Percentiles rank a stretch among this genome's conserved stretches.
Evolutionary conservation across 805 yeast species (phyloP).

Genomic region (Lachancea kluyveri): DNA sequence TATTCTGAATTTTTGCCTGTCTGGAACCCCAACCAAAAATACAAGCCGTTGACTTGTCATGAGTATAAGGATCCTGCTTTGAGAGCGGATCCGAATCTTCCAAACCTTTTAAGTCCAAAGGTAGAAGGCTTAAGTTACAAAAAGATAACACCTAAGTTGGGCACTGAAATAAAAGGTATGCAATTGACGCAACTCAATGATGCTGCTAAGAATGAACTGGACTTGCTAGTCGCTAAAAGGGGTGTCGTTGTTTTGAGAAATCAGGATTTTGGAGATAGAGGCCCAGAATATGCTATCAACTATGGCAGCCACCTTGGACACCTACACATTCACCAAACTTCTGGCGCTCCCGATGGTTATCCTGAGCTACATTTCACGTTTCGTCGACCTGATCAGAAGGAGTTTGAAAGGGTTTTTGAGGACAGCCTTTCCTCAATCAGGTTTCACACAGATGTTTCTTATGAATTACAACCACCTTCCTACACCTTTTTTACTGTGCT

Average conservation of each 20-base stretch:
- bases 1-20: conserved; percentile 28
- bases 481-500: conserved; percentile 60
- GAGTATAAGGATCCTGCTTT: conserved; percentile 17
- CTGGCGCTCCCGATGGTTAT: conserved; percentile 56
- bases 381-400: conserved; percentile 37
- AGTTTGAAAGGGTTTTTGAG: conserved; percentile 25
- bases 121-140: conserved; percentile 22
- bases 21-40: conserved; percentile 22
- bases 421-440: conserved; percentile 20
- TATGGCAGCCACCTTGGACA: conserved; percentile 64
- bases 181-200: conserved; percentile 50
- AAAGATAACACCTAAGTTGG: conserved; percentile 63
- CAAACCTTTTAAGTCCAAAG: conserved; percentile 20
- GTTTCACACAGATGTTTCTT: conserved; percentile 75
- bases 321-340: conserved; percentile 66
- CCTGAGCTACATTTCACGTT: conserved; percentile 61
- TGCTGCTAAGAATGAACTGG: conserved; percentile 61
- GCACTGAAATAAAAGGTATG: conserved; percentile 55
- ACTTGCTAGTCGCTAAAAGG: conserved; percentile 59
- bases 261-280: conserved; percentile 56
- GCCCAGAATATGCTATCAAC: conserved; percentile 42
- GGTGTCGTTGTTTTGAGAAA: conserved; percentile 64
- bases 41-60: conserved; percentile 13
- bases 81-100: conserved; percentile 17
- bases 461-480: conserved; percentile 69